Evolutionary conservation across 129 eudicot genomes (phyloP), one percentile per base, ranked within the genome.

Genomic region (Flaveria ramosissima): DNA sequence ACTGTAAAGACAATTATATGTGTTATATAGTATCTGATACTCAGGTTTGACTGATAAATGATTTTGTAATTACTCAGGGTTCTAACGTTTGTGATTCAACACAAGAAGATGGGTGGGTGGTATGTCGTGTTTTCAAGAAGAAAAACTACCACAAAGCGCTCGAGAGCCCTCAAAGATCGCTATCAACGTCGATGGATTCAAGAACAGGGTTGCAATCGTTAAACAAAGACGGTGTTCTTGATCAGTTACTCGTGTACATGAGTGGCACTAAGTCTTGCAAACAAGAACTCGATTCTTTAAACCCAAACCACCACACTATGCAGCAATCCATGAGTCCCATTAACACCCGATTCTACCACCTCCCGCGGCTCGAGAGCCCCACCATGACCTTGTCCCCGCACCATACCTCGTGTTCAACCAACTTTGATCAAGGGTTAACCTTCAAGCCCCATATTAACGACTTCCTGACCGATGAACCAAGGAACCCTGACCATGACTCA

Each of bases 321-420:
- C 67, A 79, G 0, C 89, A 82, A 56, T 59, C 68, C 15, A 32
- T 62, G 21, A 77, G 0, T 36, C 84, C 84, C 0, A 52, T 62
- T 3, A 81, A 53, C 59, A 76, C 77, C n/a, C 21, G 80, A 67
- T 87, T 84, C 72, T 50, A 82, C 64, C 86, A 90, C 57, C 90
- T 90, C 55, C 96, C 96, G 0, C 64, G 86, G 73, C 89, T 90
- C 13, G 96, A 87, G 6, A 86, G 79, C 77, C 90, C 92, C 48
- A 76, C 77, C 62, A 56, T 61, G 51, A 75, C 83, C 55, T 3
- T 78, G 41, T 47, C 85, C n/a, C 66, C 76, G 6, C 75, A 39
- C 51, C 50, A 69, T 55, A 42, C 39, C 47, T 50, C 71, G 17
- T 60, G 51, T 20, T 48, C 82, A 4, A 45, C 48, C 10, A 66